Base-by-base conservation (phyloP, 2,329 filamentous ascomycete genomes). In the Mollisiaceae sp. region DNA sequence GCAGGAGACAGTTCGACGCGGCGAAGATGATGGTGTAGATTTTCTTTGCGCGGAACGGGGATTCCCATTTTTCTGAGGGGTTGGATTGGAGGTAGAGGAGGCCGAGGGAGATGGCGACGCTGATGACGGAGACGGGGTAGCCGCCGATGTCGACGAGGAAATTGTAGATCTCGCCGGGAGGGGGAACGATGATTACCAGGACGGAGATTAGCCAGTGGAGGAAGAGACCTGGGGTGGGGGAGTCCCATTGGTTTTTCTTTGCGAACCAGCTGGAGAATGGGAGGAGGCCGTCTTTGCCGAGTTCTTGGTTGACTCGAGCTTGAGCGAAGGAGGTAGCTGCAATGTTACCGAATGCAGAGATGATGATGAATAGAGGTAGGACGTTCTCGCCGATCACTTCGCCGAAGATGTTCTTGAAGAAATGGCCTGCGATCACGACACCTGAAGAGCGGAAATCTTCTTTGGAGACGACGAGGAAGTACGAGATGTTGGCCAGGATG, bases 201-300 rank as follows among this genome's bases (percentile, higher is more conserved):
- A 83, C 82, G 1, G 86, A 89, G 38, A 87, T 85, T 20, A 88
- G 78, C 76, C 86, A 89, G 67, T 89, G 85, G 58, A 90, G 82
- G 20, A 82, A 80, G 20, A 86, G 76, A 11, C 77, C 77, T n/a
- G 76, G 72, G 1, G 68, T 65, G 6, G 77, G 76, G 24, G 66
- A 55, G 22, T 65, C 60, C 24, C 60, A 47, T 56, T 55, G 9
- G 39, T 67, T 66, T 5, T 67, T 69, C 12, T 69, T 72, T 0
- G 71, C 66, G 70, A 76, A 78, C 63, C 78, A 76, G 1, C 60
- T 20, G 3, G 79, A 77, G 66, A 78, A 80, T 0, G 82, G 82
- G 1, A 83, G 71, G 18, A 83, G 76, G 6, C 81, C 82, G 66
- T 83, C 80, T 32, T 78, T 78, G 27, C 80, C 81, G 0, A 82